Evolutionary conservation across 225 moss, liverwort and hornwort genomes (phyloP).

Genomic region (Bryoerythrophyllum caledonicum): DNA sequence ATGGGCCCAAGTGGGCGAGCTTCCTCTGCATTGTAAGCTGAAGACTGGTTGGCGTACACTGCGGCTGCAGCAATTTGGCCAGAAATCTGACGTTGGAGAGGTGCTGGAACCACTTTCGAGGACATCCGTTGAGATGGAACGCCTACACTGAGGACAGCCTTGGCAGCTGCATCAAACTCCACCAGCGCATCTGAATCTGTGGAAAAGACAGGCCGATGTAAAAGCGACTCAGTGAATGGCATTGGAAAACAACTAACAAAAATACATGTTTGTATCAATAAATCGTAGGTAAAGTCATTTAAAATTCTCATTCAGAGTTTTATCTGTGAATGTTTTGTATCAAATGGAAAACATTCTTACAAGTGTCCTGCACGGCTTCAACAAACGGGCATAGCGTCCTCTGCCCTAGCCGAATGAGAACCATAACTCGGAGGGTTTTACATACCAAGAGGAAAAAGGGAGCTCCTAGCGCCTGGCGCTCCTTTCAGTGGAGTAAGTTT

Average conservation of each 20-base stretch:
- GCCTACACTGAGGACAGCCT: slow-evolving; percentile 23
- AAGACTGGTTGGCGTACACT: slow-evolving; percentile 32
- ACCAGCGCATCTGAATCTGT: slow-evolving; percentile 30
- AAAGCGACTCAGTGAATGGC: neutral
- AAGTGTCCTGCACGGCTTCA: no score
- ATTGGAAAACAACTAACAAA: neutral
- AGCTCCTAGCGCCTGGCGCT: slow-evolving; percentile 21
- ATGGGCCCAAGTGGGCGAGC: slow-evolving; percentile 31
- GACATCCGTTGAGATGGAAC: slow-evolving; percentile 23
- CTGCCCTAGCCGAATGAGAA: neutral
- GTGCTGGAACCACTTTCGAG: slow-evolving; percentile 21
- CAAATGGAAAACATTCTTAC: no score
- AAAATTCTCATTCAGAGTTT: no score
- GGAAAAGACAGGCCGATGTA: neutral
- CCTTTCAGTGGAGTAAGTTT: slow-evolving; percentile 36
- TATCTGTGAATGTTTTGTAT: no score
- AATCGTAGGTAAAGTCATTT: no score
- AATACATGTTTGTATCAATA: no score
- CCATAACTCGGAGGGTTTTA: neutral
- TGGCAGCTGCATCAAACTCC: slow-evolving; percentile 39
- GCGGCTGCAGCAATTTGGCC: slow-evolving; percentile 42
- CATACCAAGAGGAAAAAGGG: slow-evolving; percentile 28
- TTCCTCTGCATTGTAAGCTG: slow-evolving; percentile 16
- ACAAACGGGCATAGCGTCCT: no score
- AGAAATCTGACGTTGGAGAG: slow-evolving; percentile 33